Evolutionary conservation across 2,329 filamentous ascomycete genomes (phyloP), one percentile per base, ranked within the genome.

Genomic region (Raffaelea deltoideospora): DNA sequence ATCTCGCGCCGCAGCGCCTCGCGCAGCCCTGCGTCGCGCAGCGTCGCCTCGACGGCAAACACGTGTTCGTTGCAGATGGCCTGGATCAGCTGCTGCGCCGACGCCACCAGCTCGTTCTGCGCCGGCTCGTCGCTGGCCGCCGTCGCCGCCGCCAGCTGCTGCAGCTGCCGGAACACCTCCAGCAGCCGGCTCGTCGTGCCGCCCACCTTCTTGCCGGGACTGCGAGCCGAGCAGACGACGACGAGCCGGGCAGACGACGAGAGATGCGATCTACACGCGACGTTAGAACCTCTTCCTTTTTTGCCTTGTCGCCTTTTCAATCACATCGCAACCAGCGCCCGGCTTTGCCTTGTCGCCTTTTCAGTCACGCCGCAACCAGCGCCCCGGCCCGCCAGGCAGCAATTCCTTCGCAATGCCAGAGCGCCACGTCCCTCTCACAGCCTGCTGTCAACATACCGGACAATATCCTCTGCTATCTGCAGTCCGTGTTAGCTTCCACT

Each of bases 151-250:
- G 65, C 66, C 33, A 78, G 63, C 17, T 59, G 58, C 39, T 65
- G 64, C 27, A 79, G 59, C 40, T 69, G 68, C 42, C 63, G 61
- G 53, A 69, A 77, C 11, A 79, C 66, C 41, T 71, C 70, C 21
- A 79, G 57, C 37, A 79, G 53, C 81, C 86, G 75, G 60, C 92
- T 96, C 27, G 90, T 98, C 41, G 90, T 98, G 43, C 90, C 90
- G 49, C 92, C 85, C 37, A 78, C 74, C 63, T 98, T 98, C 55
- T 88, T 93, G 44, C 85, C 87, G 41, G 83, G 90, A 60, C 86
- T 95, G 54, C 90, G 71, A 30, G 90, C 90, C 42, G 90, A 98
- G 61, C 90, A 98, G 40, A 98, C 88, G 39, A 98, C 79, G 39
- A 86, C 87, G 45, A 95, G 76, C 56, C 78, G 78, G 53, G 85